A percentile compares a stretch with the other conserved stretches of the same genome.
These are phyloP conservation scores for Wickerhamiella siamensis DNA, from an alignment of 805 yeast genomes.

Conservation along the genomic window DNA sequence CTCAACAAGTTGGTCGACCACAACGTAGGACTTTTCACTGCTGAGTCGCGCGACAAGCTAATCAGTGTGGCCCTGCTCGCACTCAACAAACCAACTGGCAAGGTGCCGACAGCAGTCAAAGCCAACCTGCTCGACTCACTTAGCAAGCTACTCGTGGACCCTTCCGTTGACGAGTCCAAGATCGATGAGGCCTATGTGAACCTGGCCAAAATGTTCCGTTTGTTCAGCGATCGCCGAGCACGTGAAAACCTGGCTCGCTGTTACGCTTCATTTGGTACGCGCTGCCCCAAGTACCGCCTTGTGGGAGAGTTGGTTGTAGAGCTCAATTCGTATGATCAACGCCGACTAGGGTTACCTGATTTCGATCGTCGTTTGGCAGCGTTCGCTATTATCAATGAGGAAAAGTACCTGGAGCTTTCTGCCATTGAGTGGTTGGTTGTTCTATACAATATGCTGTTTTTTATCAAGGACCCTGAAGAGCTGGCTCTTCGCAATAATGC, in stretches of 20 bases:
- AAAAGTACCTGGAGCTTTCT: slow-evolving; percentile 30
- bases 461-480: slow-evolving; percentile 65
- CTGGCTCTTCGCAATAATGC: slow-evolving; percentile 70
- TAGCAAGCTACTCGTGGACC: slow-evolving; percentile 36
- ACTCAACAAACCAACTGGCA: slow-evolving; percentile 41
- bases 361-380: slow-evolving; percentile 61
- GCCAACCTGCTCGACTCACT: slow-evolving; percentile 44
- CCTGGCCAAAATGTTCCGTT: slow-evolving; percentile 43
- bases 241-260: slow-evolving; percentile 48
- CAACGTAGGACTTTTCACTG: slow-evolving; percentile 42
- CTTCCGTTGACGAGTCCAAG: slow-evolving; percentile 10
- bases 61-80: slow-evolving; percentile 45
- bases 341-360: slow-evolving; percentile 59
- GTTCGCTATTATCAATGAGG: slow-evolving; percentile 50
- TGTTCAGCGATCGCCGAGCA: slow-evolving; percentile 44
- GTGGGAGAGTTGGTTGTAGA: slow-evolving; percentile 44
- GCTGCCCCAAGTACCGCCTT: slow-evolving; percentile 30
- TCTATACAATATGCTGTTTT: slow-evolving; percentile 50
- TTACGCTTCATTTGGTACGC: slow-evolving; percentile 43
- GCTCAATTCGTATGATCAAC: slow-evolving; percentile 53
- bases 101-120: slow-evolving; percentile 39
- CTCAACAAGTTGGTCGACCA: slow-evolving; percentile 33
- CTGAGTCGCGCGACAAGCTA: slow-evolving; percentile 37
- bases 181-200: slow-evolving; percentile 28
- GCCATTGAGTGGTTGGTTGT: slow-evolving; percentile 68